Evolutionary conservation across 164 flowering plant genomes (phyloP), one percentile per base, ranked within the genome.

Genomic region (Hamamelis virginiana): DNA sequence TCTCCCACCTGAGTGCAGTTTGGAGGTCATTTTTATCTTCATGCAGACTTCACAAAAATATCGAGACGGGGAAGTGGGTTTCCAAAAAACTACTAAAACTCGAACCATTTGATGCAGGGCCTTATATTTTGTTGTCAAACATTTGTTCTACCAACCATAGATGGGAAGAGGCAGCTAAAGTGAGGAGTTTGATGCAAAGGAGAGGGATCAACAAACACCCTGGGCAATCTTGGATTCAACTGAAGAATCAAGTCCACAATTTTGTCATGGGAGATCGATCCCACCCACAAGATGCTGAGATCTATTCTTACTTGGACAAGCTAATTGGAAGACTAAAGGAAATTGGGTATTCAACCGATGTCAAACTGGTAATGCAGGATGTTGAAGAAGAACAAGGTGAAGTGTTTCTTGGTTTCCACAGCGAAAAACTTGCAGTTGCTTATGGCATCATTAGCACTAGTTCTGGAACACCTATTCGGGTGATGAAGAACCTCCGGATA

Each of bases 21-120:
- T 88, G 95, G 95, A 84, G 71, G 55, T 75, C 92, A 38, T 76
- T 90, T 55, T 58, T 91, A 65, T 80, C 91, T 43, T 87, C 91
- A 48, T 90, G 95, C 67, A 67, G 77, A 73, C 52, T 83, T 52
- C 88, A 91, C 79, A 83, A 88, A 56, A 78, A 87, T 48, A 15
- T 73, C 23, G 79, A 82, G 68, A 71, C 86, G 82, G 89, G 75
- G 10, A 80, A 76, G 51, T 78, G 78, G 84, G 87, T 76, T 38
- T 72, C 82, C 8, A 69, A 80, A 63, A 76, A 75, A 45, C 72
- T 91, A 58, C 72, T 81, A 57, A 56, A 75, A 69, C 82, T 87
- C 9, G 80, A 84, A 41, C 86, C 91, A 22, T 12, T 22, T 13
- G 75, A 79, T 73, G 72, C 74, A 16, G 85, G 77, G 21, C 69